These are phyloP conservation scores for Fusarium devonianum DNA, from an alignment of 2,329 filamentous ascomycete genomes.

Conservation along the genomic window DNA sequence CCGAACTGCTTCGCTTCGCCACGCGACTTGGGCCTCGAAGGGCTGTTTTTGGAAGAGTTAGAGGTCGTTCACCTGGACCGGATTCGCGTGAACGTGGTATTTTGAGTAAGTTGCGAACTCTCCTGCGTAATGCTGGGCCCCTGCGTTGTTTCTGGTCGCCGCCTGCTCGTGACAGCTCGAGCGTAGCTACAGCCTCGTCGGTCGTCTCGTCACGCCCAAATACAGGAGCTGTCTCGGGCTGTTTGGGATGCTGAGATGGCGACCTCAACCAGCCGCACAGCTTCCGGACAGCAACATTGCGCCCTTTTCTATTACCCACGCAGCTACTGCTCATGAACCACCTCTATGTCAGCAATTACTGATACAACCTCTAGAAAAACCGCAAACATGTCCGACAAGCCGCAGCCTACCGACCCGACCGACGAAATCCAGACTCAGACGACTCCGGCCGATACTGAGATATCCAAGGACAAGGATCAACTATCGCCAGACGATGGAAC, in stretches of 20 bases:
- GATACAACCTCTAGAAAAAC: constrained; percentile 33
- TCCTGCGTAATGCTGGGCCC: constrained; percentile 16
- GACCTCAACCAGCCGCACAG: constrained; percentile 1
- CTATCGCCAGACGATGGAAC: constrained; percentile 52
- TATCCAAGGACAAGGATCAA: constrained; percentile 54
- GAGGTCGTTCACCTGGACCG: constrained; percentile 38
- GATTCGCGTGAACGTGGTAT: constrained; percentile 31
- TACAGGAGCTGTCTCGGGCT: background rate
- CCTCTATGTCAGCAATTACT: constrained; percentile 21
- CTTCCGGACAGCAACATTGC: background rate
- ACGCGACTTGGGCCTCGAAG: constrained; percentile 33
- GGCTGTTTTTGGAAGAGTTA: constrained; percentile 40
- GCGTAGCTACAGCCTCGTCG: background rate
- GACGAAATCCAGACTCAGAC: constrained; percentile 48
- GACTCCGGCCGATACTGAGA: constrained; percentile 46
- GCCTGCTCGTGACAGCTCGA: background rate
- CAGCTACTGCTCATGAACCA: constrained; percentile 10
- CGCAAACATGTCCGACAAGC: constrained; percentile 47
- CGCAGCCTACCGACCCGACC: constrained; percentile 35
- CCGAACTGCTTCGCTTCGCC: constrained; percentile 29
- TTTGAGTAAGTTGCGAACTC: constrained; percentile 38
- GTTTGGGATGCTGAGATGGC: background rate
- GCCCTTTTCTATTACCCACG: constrained; percentile 1
- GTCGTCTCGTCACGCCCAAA: background rate
- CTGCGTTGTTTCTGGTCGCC: constrained; percentile 14